phyloP scores from a whole-genome alignment of 495 filamentous ascomycete species.

The Acidiella bohemica region DNA sequence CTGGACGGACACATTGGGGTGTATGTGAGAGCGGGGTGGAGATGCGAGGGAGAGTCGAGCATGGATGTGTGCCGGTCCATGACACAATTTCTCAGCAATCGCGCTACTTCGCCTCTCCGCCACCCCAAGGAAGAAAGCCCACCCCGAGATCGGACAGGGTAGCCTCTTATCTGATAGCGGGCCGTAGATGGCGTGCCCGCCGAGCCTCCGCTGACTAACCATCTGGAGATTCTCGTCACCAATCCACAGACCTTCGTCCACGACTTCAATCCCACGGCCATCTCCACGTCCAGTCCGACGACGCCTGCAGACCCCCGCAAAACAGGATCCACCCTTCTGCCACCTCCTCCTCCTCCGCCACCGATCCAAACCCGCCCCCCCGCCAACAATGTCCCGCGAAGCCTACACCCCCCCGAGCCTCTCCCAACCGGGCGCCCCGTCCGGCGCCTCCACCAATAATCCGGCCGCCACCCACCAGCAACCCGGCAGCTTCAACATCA shows the following conservation, averaged over 20 bases:
- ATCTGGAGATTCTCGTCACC: neutral
- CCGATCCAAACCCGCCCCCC: neutral
- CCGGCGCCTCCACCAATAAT: slow-evolving; percentile 1
- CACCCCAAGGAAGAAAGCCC: neutral
- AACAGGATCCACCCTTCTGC: too few relatives aligned
- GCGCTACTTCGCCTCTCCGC: neutral
- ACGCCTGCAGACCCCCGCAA: slow-evolving; percentile 1
- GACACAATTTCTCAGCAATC: neutral
- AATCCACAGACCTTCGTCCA: neutral
- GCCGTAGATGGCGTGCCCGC: too few relatives aligned
- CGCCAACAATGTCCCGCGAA: slow-evolving; percentile 18
- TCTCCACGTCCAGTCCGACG: too few relatives aligned
- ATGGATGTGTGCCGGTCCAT: neutral
- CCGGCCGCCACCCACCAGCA: neutral
- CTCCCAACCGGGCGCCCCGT: neutral
- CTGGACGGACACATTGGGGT: slow-evolving; percentile 21
- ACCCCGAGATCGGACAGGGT: too few relatives aligned
- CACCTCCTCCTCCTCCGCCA: too few relatives aligned
- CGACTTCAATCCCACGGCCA: too few relatives aligned
- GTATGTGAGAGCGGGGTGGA: too few relatives aligned
- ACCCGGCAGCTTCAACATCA: slow-evolving; percentile 12
- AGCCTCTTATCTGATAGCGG: too few relatives aligned
- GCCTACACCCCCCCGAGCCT: slow-evolving; percentile 13
- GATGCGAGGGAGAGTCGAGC: neutral
- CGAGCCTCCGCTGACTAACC: too few relatives aligned